Percentiles rank a stretch among this genome's conserved stretches.
phyloP scores from a whole-genome alignment of 495 filamentous ascomycete species.

The Aspergillus incahuasiensis region DNA sequence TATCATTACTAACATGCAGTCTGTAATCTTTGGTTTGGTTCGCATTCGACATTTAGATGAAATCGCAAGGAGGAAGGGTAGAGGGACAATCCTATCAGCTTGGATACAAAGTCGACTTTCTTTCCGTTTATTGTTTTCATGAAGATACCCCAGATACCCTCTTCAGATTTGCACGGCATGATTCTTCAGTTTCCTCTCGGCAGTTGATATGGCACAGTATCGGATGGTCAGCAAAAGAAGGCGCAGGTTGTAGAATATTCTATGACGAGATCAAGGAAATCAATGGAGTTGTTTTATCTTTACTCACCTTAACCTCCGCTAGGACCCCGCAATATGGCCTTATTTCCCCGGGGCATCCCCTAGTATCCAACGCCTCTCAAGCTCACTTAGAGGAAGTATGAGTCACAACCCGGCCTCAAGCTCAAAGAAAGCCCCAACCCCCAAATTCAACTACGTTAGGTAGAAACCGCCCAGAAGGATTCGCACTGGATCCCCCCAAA shows the following conservation, averaged over 20 bases:
- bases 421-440: neutral
- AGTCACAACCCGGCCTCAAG: neutral
- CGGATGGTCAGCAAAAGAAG: neutral
- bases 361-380: conserved; percentile 1
- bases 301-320: neutral
- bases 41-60: conserved; percentile 1
- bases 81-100: neutral
- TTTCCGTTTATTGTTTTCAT: neutral
- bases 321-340: neutral
- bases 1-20: conserved; percentile 15
- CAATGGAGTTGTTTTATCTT: neutral
- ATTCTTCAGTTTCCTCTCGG: neutral
- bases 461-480: conserved; percentile 4
- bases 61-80: conserved; percentile 1
- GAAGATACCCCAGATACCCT: conserved; percentile 6
- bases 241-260: conserved; percentile 2
- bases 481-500: neutral
- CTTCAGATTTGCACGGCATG: conserved; percentile 1
- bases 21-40: conserved; percentile 13
- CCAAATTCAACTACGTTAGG: neutral
- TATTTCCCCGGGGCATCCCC: conserved; percentile 1
- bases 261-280: neutral
- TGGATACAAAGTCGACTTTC: neutral
- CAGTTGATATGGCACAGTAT: neutral
- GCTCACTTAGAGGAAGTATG: conserved; percentile 4